phyloP scores from a whole-genome alignment of 352 stramenopile genomes.

The Paralagenidium karlingii region DNA sequence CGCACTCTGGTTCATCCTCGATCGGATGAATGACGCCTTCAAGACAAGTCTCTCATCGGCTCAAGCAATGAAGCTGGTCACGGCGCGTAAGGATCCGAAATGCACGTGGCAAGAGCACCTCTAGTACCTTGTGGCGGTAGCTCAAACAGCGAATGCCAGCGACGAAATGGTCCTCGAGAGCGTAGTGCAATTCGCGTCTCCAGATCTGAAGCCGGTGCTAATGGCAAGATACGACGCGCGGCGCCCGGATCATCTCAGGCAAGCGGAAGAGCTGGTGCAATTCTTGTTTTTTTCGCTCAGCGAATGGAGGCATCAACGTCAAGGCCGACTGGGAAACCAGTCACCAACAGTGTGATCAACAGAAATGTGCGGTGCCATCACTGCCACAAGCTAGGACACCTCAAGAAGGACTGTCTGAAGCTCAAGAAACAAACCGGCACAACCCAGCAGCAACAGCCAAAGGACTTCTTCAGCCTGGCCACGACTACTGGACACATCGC shows the following conservation, averaged over 20 bases:
- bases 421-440: too few species aligned
- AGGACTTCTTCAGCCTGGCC: too few species aligned
- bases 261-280: conserved; percentile 4
- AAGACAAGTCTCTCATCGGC: neutral
- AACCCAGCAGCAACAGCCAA: too few species aligned
- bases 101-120: neutral
- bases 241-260: neutral
- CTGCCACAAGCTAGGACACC: too few species aligned
- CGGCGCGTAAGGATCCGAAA: neutral
- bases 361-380: too few species aligned
- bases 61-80: neutral
- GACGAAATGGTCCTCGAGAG: conserved; percentile 2
- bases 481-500: too few species aligned
- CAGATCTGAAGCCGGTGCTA: neutral
- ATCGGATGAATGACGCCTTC: neutral
- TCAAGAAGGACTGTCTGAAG: too few species aligned
- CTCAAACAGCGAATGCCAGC: neutral
- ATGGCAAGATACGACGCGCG: neutral
- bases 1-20: neutral
- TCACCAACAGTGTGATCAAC: too few species aligned
- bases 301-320: too few species aligned
- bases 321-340: too few species aligned
- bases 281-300: too few species aligned
- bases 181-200: conserved; percentile 4
- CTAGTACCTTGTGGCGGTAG: neutral